Evolutionary conservation across 805 yeast species (phyloP).

Genomic region (Metahyphopichia silvanorum): DNA sequence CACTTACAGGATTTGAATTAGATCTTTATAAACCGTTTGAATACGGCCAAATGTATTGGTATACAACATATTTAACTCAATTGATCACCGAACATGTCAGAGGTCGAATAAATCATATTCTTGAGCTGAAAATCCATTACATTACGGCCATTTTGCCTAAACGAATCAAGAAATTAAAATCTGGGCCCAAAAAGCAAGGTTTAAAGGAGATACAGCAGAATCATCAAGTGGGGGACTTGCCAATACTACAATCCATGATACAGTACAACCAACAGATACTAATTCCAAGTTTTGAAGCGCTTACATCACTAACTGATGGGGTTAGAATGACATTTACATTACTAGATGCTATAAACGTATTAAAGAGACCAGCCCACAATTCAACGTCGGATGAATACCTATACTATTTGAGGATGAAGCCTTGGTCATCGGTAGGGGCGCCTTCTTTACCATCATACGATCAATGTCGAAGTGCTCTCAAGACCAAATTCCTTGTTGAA

Average conservation of each 20-base stretch:
- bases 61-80: conserved; percentile 47
- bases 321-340: conserved; percentile 13
- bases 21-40: conserved; percentile 75
- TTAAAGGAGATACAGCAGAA: conserved; percentile 24
- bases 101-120: conserved; percentile 28
- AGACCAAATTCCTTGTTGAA: conserved; percentile 3
- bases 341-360: conserved; percentile 15
- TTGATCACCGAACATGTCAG: conserved; percentile 40
- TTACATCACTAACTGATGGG: conserved; percentile 17
- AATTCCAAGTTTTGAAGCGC: conserved; percentile 13
- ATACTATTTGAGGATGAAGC: conserved; percentile 61
- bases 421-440: conserved; percentile 75
- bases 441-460: conserved; percentile 60
- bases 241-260: conserved; percentile 25
- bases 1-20: conserved; percentile 70
- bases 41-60: conserved; percentile 65
- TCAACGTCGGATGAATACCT: conserved; percentile 18
- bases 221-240: conserved; percentile 30
- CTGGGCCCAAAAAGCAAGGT: conserved; percentile 47
- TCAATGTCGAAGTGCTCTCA: conserved; percentile 25
- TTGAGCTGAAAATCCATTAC: conserved; percentile 32
- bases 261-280: conserved; percentile 20
- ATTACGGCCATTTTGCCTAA: conserved; percentile 34
- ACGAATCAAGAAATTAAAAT: conserved; percentile 45
- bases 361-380: conserved; percentile 22